Conservation (phyloP, 192 early-diverging fungal genomes). For the Phlyctochytrium bullatum region DNA sequence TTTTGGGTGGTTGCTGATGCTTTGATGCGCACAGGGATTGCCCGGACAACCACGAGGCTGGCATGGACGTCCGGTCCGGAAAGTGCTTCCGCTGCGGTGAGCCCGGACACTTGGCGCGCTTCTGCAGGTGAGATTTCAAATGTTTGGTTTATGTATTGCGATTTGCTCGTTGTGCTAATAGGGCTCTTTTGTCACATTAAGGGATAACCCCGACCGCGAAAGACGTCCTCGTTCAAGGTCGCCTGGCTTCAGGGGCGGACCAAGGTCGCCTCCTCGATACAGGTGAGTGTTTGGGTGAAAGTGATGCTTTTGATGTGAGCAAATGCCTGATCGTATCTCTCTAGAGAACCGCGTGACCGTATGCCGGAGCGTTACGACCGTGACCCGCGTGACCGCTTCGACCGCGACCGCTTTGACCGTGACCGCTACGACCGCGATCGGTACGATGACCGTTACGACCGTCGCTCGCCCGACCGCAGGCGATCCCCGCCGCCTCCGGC, state of each 20-base stretch:
- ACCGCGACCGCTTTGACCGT: slow-evolving; percentile 8
- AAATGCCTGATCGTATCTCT: not conserved
- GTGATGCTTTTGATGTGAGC: slow-evolving; percentile 2
- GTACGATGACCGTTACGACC: not conserved
- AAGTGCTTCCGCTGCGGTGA: slow-evolving; percentile 58
- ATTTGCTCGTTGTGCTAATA: not conserved
- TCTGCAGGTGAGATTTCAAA: slow-evolving; percentile 47
- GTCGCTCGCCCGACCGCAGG: not conserved
- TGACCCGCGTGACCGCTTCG: slow-evolving; percentile 10
- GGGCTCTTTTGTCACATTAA: slow-evolving; percentile 16
- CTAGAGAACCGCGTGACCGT: no score
- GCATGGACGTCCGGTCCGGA: slow-evolving; percentile 49
- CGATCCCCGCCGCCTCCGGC: not conserved
- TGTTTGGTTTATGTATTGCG: not conserved
- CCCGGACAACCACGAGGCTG: slow-evolving; percentile 46
- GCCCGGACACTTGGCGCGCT: slow-evolving; percentile 49
- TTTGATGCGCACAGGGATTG: no score
- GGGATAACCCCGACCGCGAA: slow-evolving; percentile 17
- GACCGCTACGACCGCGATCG: slow-evolving; percentile 7
- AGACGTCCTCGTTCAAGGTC: slow-evolving; percentile 24
- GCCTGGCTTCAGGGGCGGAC: slow-evolving; percentile 8
- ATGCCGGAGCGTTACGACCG: no score
- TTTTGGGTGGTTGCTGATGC: not conserved
- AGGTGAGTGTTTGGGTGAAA: not conserved
- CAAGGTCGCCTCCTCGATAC: slow-evolving; percentile 6